A percentile compares a stretch with the other conserved stretches of the same genome.
phyloP scores from a whole-genome alignment of 345 rosid genomes.

The Murraya koenigii region DNA sequence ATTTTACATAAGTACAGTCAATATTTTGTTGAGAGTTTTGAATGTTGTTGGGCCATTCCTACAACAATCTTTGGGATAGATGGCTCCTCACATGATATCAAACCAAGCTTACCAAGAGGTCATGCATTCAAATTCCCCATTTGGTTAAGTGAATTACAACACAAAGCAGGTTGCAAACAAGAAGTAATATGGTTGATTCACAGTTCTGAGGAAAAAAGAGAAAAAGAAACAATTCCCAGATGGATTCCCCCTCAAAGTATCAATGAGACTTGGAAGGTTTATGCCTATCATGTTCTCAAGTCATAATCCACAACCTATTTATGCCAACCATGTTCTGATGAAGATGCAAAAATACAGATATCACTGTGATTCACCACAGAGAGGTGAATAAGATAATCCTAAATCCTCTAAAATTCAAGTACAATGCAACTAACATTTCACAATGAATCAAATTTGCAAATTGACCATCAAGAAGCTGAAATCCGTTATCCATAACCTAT shows the following conservation, averaged over 20 bases:
- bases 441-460: neutral
- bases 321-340: neutral
- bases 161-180: neutral
- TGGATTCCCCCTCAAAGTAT: neutral
- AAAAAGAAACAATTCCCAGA: neutral
- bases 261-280: neutral
- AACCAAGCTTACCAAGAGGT: neutral
- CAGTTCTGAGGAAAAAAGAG: neutral
- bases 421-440: neutral
- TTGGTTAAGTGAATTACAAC: neutral
- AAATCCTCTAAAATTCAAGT: neutral
- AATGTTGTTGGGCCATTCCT: neutral
- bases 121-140: neutral
- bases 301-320: neutral
- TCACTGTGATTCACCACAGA: neutral
- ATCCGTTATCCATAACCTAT: neutral
- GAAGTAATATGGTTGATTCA: neutral
- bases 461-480: neutral
- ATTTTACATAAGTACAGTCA: neutral
- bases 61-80: neutral
- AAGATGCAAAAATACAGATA: neutral
- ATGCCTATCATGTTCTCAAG: too few species aligned
- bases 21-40: neutral
- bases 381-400: neutral
- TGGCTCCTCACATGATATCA: neutral